A percentile compares a stretch with the other conserved stretches of the same genome.
Conservation (phyloP, 345 rosid genomes). For the Populus alba region DNA sequence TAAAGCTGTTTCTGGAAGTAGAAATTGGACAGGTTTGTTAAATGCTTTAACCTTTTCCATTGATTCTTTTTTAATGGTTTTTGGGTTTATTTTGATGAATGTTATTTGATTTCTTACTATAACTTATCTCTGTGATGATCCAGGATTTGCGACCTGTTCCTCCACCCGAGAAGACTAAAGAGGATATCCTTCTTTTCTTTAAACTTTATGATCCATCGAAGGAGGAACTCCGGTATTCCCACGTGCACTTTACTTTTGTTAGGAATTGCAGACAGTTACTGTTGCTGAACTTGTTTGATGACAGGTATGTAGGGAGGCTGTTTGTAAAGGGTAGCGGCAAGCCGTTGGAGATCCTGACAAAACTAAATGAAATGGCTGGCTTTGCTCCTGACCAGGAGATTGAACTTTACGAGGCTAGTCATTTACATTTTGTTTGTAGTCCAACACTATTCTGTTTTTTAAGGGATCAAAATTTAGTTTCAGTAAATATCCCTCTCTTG, state of each 20-base stretch:
- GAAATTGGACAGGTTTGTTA: conserved; percentile 68
- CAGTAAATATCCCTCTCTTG: background rate
- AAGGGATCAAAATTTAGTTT: background rate
- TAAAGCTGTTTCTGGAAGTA: conserved; percentile 86
- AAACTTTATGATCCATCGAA: conserved; percentile 89
- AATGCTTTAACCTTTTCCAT: conserved; percentile 12
- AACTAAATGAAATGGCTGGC: conserved; percentile 85
- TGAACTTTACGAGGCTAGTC: conserved; percentile 79
- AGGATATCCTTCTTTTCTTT: conserved; percentile 82
- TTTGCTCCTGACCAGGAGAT: conserved; percentile 81
- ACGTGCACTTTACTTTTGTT: background rate
- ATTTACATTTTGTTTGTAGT: background rate
- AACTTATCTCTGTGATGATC: background rate
- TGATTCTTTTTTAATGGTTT: background rate
- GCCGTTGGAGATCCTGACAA: conserved; percentile 69
- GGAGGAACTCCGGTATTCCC: conserved; percentile 65
- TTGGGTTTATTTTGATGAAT: background rate
- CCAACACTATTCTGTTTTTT: background rate
- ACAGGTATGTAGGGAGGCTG: conserved; percentile 83
- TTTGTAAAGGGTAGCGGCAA: conserved; percentile 72
- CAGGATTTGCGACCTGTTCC: conserved; percentile 73
- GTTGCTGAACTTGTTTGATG: conserved; percentile 13
- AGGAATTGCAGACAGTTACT: background rate
- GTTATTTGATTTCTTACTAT: background rate
- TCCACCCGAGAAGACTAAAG: conserved; percentile 63